Percentiles rank a stretch among this genome's conserved stretches.
Conservation (phyloP, 495 filamentous ascomycete species). For the Pseudotulostoma volvatum region DNA sequence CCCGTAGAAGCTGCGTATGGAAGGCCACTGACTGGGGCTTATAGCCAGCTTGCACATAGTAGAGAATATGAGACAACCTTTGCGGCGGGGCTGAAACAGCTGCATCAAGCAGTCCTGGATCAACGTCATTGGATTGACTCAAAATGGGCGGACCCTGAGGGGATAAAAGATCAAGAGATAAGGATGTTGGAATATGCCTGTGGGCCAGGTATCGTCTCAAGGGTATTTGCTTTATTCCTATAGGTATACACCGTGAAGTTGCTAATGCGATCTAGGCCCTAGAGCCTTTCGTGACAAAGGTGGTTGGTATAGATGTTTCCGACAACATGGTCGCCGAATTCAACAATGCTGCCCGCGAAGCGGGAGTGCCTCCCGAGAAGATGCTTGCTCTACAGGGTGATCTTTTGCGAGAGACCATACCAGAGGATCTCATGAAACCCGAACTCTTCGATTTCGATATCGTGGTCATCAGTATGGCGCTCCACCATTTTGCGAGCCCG, state of each 20-base stretch:
- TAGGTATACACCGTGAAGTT: background rate
- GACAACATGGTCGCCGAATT: conserved; percentile 47
- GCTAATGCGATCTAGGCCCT: conserved; percentile 28
- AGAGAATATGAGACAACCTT: conserved; percentile 31
- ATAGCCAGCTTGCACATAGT: conserved; percentile 27
- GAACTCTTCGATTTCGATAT: conserved; percentile 46
- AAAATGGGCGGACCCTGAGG: conserved; percentile 32
- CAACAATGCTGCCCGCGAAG: conserved; percentile 25
- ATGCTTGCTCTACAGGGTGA: conserved; percentile 45
- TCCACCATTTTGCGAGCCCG: conserved; percentile 59
- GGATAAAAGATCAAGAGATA: conserved; percentile 27
- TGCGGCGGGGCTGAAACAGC: conserved; percentile 16
- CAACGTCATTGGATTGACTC: conserved; percentile 47
- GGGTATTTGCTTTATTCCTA: conserved; percentile 19
- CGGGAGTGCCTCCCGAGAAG: conserved; percentile 28
- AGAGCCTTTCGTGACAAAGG: conserved; percentile 41
- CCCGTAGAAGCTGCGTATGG: no score
- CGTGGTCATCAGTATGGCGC: conserved; percentile 44
- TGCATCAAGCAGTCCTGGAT: conserved; percentile 24
- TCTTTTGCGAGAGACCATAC: conserved; percentile 27
- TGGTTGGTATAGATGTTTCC: conserved; percentile 50
- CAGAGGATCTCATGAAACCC: conserved; percentile 24
- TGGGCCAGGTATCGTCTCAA: conserved; percentile 47
- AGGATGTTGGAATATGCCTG: conserved; percentile 62
- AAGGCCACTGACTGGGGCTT: conserved; percentile 4